Conservation (phyloP, 1,284 basidiomycete species). For the Grifola frondosa region DNA sequence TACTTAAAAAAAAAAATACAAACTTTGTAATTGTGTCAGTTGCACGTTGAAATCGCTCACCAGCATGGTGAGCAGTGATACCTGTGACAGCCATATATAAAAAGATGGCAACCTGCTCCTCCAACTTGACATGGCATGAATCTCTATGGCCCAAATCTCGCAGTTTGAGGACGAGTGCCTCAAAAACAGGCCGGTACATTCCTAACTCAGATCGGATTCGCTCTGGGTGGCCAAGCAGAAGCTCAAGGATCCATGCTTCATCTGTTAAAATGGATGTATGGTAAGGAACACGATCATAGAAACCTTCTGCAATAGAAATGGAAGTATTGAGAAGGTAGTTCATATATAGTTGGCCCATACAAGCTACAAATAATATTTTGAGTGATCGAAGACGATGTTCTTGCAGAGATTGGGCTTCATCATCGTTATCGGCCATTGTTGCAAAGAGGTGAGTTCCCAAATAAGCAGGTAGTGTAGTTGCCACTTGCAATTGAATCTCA, state of each 20-base stretch:
- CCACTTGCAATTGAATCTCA: no score
- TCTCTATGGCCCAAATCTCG: not conserved
- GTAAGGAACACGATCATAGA: no score
- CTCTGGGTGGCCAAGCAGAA: slow-evolving; percentile 1
- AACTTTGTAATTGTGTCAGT: slow-evolving; percentile 15
- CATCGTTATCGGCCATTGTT: no score
- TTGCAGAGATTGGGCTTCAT: no score
- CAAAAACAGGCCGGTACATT: slow-evolving; percentile 3
- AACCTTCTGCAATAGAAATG: no score
- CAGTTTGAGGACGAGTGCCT: slow-evolving; percentile 1
- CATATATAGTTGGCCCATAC: no score
- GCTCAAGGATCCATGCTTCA: slow-evolving; percentile 5
- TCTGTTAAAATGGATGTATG: slow-evolving; percentile 5
- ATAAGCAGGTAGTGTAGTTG: no score
- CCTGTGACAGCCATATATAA: slow-evolving; percentile 1
- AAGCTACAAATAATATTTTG: no score
- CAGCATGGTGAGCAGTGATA: slow-evolving; percentile 2
- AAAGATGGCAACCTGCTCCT: slow-evolving; percentile 6
- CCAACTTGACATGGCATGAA: slow-evolving; percentile 1
- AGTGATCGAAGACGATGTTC: no score
- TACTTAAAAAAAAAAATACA: slow-evolving; percentile 2
- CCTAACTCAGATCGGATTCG: slow-evolving; percentile 1
- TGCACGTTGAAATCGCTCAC: slow-evolving; percentile 15
- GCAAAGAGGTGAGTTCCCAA: no score
- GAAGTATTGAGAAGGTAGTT: no score